Evolutionary conservation across 352 stramenopile genomes (phyloP).

Genomic region (Albugo candida): DNA sequence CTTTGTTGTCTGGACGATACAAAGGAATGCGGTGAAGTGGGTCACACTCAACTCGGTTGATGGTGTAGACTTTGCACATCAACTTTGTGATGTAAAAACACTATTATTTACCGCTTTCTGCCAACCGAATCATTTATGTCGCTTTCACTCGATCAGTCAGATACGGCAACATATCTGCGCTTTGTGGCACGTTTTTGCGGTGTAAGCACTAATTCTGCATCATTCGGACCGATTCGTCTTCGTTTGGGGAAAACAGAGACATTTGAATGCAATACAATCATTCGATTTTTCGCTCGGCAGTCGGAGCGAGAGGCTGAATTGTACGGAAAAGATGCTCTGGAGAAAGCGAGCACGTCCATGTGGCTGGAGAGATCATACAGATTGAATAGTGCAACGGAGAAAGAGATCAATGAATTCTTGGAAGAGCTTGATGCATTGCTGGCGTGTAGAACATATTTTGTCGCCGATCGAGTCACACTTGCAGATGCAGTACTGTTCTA

Average conservation of each 20-base stretch:
- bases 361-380: slow-evolving; percentile 39
- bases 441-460: slow-evolving; percentile 40
- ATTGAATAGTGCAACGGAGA: slow-evolving; percentile 12
- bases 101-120: no score
- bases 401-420: slow-evolving; percentile 13
- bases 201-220: slow-evolving; percentile 46
- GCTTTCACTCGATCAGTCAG: slow-evolving; percentile 61
- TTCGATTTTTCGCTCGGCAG: slow-evolving; percentile 50
- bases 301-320: slow-evolving; percentile 57
- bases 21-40: no score
- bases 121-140: slow-evolving; percentile 21
- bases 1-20: no score
- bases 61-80: no score
- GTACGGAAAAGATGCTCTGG: slow-evolving; percentile 28
- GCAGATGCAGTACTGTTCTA: slow-evolving; percentile 66
- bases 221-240: slow-evolving; percentile 49
- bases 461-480: slow-evolving; percentile 46
- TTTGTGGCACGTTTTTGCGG: slow-evolving; percentile 70
- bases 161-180: slow-evolving; percentile 48
- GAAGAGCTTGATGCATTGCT: slow-evolving; percentile 36
- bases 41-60: no score
- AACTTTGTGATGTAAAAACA: no score
- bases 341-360: slow-evolving; percentile 55
- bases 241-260: slow-evolving; percentile 37
- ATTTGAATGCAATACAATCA: slow-evolving; percentile 49